Percentiles rank a stretch among this genome's conserved stretches.
Evolutionary conservation across 768 basidiomycete species (phyloP).

Genomic region (Leccinum barrowsii): DNA sequence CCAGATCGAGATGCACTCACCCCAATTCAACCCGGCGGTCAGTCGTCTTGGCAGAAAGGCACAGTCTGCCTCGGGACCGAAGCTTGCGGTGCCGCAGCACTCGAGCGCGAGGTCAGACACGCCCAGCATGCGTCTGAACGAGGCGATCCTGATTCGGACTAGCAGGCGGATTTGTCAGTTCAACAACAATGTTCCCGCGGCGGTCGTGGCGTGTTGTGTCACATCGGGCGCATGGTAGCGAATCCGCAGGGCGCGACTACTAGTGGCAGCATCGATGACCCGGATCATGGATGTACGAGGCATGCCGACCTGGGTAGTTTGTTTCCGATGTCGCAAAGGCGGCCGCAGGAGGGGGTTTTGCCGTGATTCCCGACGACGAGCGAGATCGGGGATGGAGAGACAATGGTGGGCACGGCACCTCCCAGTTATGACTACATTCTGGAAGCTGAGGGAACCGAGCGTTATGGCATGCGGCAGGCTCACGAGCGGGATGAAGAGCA

Average conservation of each 20-base stretch:
- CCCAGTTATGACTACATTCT: too few relatives aligned
- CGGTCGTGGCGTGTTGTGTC: constrained; percentile 24
- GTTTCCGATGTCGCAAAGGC: not conserved
- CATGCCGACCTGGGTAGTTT: not conserved
- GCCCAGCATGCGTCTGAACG: not conserved
- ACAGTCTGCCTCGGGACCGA: not conserved
- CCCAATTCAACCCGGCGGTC: not conserved
- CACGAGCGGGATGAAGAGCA: too few relatives aligned
- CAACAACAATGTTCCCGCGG: constrained; percentile 25
- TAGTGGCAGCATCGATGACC: constrained; percentile 4
- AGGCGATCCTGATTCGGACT: too few relatives aligned
- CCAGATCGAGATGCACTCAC: not conserved
- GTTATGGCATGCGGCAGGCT: too few relatives aligned
- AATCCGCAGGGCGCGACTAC: constrained; percentile 16
- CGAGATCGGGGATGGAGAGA: too few relatives aligned
- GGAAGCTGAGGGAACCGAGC: too few relatives aligned
- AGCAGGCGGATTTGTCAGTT: constrained; percentile 25
- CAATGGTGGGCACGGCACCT: too few relatives aligned
- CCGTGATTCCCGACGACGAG: constrained; percentile 35
- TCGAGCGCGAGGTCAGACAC: not conserved
- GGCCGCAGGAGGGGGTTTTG: not conserved
- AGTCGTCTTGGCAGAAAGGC: constrained; percentile 13
- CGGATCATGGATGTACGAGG: constrained; percentile 5
- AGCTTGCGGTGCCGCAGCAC: not conserved
- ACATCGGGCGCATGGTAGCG: constrained; percentile 25